Evolutionary conservation across 148 eudicot genomes (phyloP), one percentile per base, ranked within the genome.

Genomic region (Gaultheria prostrata): DNA sequence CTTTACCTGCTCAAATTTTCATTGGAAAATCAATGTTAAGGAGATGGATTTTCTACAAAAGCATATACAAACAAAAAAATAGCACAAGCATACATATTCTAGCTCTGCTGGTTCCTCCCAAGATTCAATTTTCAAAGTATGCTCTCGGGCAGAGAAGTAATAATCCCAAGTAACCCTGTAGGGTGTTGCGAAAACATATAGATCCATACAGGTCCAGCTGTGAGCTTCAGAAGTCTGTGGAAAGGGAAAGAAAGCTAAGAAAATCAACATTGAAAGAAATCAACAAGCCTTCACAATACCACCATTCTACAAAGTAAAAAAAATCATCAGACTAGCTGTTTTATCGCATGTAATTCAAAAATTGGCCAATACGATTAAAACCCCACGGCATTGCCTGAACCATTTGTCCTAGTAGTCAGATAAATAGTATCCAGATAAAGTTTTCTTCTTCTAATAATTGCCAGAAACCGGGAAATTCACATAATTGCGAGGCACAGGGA

Each of bases 131-230:
- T 89, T 85, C 79, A 97, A 85, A 61, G 90, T 93, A 85, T 97
- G 99, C 77, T 93, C 95, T 65, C 89, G 90, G 21, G 95, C 92
- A 6, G 91, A 84, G 84, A 94, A 97, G 88, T 94, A 97, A 89
- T 92, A 97, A 79, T 97, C 99, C 99, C 99, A 97, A 4, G 98
- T 94, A 76, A 97, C 80, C 87, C 99, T 87, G 85, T 92, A 97
- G 3, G 99, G 99, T 80, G 99, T 97, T 49, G 96, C 98, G 85
- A 94, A 97, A 63, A 97, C 99, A 83, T 97, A 97, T 4, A 97
- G 92, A 90, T 97, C 99, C 98, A 97, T 92, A 85, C 98, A 97
- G 21, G 99, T 88, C 97, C 97, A 97, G 89, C 97, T 93, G 83
- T 94, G 99, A 48, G 98, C 97, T 76, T 89, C 88, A 80, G 92